A percentile compares a stretch with the other conserved stretches of the same genome.
These are phyloP conservation scores for Quercus mongolica DNA, from an alignment of 306 rosid species.

Conservation along the genomic window DNA sequence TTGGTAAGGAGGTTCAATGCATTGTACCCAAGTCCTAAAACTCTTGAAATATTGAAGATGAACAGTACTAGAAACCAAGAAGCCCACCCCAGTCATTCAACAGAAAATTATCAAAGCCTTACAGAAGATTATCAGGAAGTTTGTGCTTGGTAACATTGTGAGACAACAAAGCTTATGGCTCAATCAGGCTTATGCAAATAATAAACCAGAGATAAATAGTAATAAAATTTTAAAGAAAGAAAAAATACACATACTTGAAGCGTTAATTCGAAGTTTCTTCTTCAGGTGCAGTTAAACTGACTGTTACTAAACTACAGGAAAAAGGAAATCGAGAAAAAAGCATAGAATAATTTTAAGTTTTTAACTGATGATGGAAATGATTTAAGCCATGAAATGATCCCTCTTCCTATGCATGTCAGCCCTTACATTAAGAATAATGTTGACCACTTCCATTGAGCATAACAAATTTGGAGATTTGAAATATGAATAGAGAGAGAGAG, in stretches of 20 bases:
- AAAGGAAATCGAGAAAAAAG: neutral
- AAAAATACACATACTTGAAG: neutral
- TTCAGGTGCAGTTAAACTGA: neutral
- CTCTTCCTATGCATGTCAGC: neutral
- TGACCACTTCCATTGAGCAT: neutral
- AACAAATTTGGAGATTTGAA: neutral
- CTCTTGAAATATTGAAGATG: neutral
- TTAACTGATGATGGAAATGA: neutral
- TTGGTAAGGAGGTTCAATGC: neutral
- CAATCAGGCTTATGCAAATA: neutral
- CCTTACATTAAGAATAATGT: neutral
- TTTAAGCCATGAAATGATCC: neutral
- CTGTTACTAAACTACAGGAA: neutral
- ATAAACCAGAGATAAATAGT: neutral
- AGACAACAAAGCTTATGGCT: neutral
- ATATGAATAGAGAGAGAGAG: neutral
- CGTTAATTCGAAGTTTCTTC: neutral
- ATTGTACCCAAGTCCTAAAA: conserved; percentile 1
- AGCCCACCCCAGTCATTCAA: neutral
- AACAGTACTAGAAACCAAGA: neutral
- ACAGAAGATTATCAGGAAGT: neutral
- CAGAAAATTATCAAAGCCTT: neutral
- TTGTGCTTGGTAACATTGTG: neutral
- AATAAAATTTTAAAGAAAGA: neutral
- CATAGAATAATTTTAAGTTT: neutral